Evolutionary conservation across 2,329 filamentous ascomycete genomes (phyloP).

Genomic region (Aspergillus novofumigatus): DNA sequence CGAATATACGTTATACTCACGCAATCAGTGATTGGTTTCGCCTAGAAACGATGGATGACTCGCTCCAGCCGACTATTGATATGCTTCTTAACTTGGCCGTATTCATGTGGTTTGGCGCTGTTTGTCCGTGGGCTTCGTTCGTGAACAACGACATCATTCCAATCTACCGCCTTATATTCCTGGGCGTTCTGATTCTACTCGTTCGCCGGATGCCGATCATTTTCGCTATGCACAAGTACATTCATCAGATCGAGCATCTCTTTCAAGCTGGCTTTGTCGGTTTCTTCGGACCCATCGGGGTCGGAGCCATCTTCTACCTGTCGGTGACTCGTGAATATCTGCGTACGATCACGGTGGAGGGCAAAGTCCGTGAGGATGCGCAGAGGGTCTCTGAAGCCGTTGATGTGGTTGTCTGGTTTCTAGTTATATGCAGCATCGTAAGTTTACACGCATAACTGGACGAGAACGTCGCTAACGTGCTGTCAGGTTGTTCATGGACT

Average conservation of each 20-base stretch:
- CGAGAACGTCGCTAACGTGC: neutral
- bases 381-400: conserved; percentile 61
- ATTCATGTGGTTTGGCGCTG: conserved; percentile 87
- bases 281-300: conserved; percentile 90
- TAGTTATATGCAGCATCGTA: conserved; percentile 77
- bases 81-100: conserved; percentile 87
- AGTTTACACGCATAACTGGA: neutral
- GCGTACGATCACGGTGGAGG: conserved; percentile 53
- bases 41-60: conserved; percentile 81
- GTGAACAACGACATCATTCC: conserved; percentile 64
- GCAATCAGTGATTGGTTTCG: conserved; percentile 75
- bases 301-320: conserved; percentile 85
- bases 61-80: conserved; percentile 88
- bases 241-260: conserved; percentile 71
- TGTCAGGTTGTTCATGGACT: conserved; percentile 70
- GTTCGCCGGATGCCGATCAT: conserved; percentile 75
- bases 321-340: conserved; percentile 78
- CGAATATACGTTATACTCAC: conserved; percentile 6
- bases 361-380: conserved; percentile 62
- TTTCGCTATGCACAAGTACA: conserved; percentile 66
- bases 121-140: conserved; percentile 76
- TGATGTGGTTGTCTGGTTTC: conserved; percentile 77
- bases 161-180: conserved; percentile 65
- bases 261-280: conserved; percentile 80
- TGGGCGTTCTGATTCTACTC: conserved; percentile 73